These are phyloP conservation scores for Phytophthora ramorum DNA, from an alignment of 352 stramenopile species.

Conservation along the genomic window DNA sequence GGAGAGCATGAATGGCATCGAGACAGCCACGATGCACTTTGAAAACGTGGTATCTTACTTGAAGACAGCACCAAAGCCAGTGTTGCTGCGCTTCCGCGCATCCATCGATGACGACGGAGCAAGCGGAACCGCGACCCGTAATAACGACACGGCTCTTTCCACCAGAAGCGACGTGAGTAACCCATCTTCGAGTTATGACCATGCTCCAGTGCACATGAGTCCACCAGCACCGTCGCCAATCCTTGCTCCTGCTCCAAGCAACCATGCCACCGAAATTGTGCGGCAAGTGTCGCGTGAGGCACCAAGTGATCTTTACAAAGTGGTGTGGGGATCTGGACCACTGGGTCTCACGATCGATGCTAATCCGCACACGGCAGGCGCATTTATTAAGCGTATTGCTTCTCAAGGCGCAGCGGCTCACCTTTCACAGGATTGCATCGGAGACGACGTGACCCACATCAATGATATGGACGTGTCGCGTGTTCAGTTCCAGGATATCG, in stretches of 20 bases:
- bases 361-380: slow-evolving; percentile 56
- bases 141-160: slow-evolving; percentile 42
- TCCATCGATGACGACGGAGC: slow-evolving; percentile 45
- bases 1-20: slow-evolving; percentile 84
- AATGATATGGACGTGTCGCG: slow-evolving; percentile 86
- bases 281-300: slow-evolving; percentile 44
- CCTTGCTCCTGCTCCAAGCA: slow-evolving; percentile 16
- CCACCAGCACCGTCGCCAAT: slow-evolving; percentile 24
- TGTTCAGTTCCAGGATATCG: slow-evolving; percentile 81
- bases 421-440: slow-evolving; percentile 82
- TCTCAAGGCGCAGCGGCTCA: slow-evolving; percentile 72
- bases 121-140: slow-evolving; percentile 34
- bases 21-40: slow-evolving; percentile 73
- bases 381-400: slow-evolving; percentile 88
- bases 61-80: slow-evolving; percentile 83
- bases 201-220: slow-evolving; percentile 23
- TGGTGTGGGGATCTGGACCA: slow-evolving; percentile 79
- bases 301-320: slow-evolving; percentile 70
- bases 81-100: slow-evolving; percentile 73
- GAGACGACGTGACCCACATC: slow-evolving; percentile 85
- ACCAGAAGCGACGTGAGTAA: slow-evolving; percentile 30
- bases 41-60: slow-evolving; percentile 85
- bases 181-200: slow-evolving; percentile 37
- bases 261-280: slow-evolving; percentile 35
- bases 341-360: slow-evolving; percentile 86